Evolutionary conservation across 2,329 filamentous ascomycete genomes (phyloP).

Genomic region (Davidsoniella neocaledoniae): DNA sequence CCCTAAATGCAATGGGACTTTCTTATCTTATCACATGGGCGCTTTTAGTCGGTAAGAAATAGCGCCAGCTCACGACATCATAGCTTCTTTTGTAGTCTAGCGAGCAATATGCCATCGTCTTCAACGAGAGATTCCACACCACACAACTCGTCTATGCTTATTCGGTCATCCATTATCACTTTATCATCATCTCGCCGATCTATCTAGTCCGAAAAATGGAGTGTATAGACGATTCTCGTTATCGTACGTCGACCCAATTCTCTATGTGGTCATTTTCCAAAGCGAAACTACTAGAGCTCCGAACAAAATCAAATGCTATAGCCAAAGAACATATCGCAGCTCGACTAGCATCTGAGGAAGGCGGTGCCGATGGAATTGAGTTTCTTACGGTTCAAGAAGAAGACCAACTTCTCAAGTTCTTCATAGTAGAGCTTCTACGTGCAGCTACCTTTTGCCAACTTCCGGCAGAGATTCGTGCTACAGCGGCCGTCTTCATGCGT

Average conservation of each 20-base stretch:
- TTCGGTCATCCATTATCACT: background rate
- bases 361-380: conserved; percentile 32
- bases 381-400: conserved; percentile 77
- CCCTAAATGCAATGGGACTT: background rate
- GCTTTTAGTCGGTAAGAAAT: too few species aligned
- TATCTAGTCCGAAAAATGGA: background rate
- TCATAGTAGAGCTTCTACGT: conserved; percentile 42
- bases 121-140: background rate
- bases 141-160: background rate
- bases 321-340: conserved; percentile 46
- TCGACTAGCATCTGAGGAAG: conserved; percentile 22
- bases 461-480: conserved; percentile 29
- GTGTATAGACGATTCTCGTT: conserved; percentile 62
- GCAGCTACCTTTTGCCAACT: conserved; percentile 33
- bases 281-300: conserved; percentile 50
- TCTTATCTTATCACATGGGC: background rate
- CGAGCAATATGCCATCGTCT: too few species aligned
- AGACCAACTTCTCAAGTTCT: conserved; percentile 63
- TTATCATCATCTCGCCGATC: background rate
- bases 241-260: conserved; percentile 79
- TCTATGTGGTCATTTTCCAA: conserved; percentile 84
- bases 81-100: too few species aligned
- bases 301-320: conserved; percentile 61
- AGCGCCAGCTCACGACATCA: too few species aligned
- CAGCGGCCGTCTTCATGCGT: conserved; percentile 75